Conservation (phyloP, 192 early-diverging fungal species). For the Glomus cerebriforme region DNA sequence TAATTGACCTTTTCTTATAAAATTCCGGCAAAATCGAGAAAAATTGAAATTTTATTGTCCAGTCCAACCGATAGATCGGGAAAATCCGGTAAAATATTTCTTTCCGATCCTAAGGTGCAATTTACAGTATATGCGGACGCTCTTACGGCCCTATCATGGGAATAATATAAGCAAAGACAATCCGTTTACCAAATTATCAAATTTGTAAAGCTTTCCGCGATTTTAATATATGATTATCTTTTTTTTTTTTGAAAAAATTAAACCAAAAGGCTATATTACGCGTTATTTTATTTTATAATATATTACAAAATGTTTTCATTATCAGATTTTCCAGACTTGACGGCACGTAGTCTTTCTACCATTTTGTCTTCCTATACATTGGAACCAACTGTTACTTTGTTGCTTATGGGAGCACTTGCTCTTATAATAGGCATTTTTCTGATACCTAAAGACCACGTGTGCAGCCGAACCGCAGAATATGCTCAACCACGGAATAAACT, state of each 20-base stretch:
- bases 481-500: neutral
- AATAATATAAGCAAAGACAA: too few species aligned
- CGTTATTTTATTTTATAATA: neutral
- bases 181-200: too few species aligned
- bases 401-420: neutral
- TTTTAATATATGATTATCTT: too few species aligned
- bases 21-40: too few species aligned
- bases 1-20: too few species aligned
- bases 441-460: conserved; percentile 13
- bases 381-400: neutral
- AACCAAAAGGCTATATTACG: neutral
- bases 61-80: too few species aligned
- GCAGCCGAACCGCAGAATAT: conserved; percentile 4
- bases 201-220: neutral
- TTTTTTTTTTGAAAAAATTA: too few species aligned
- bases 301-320: neutral
- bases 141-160: too few species aligned
- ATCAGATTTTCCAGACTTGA: neutral
- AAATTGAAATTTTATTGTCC: too few species aligned
- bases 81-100: too few species aligned
- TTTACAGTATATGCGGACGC: too few species aligned
- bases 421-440: neutral
- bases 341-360: neutral
- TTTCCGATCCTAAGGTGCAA: too few species aligned
- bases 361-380: neutral